Evolutionary conservation across 305 asterid genomes (phyloP).

Genomic region (Solanum hybrid): DNA sequence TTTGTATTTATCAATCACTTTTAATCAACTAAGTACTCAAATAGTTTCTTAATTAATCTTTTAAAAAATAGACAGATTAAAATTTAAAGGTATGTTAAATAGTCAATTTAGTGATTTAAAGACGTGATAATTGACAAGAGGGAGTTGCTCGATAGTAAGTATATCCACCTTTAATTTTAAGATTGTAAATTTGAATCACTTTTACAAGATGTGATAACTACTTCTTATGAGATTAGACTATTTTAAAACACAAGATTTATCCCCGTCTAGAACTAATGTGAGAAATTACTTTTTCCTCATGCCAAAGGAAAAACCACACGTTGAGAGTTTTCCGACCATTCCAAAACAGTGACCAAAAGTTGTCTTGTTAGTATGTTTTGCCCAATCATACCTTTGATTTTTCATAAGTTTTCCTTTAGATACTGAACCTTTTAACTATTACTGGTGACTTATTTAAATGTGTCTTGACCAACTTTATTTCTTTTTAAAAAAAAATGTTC

Average conservation of each 20-base stretch:
- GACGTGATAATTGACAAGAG: background rate
- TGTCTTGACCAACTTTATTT: background rate
- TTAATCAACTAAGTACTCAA: background rate
- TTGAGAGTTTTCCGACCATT: background rate
- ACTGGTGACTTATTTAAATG: background rate
- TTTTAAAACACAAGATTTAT: too few relatives aligned
- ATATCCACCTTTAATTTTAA: background rate
- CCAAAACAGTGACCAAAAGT: background rate
- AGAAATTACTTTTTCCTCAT: background rate
- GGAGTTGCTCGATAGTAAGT: background rate
- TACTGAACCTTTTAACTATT: background rate
- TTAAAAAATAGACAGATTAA: background rate
- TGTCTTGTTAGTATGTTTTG: background rate
- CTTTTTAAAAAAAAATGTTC: background rate
- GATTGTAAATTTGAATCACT: background rate
- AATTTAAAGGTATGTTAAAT: background rate
- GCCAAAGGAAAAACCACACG: background rate
- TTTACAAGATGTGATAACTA: too few relatives aligned
- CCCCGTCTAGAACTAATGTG: fast-evolving
- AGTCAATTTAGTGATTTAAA: background rate
- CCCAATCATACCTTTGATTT: background rate
- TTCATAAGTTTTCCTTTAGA: background rate
- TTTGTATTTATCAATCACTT: background rate
- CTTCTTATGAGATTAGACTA: background rate
- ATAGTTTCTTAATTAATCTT: background rate